Evolutionary conservation across 768 basidiomycete genomes (phyloP), one percentile per base, ranked within the genome.

Genomic region (Mycena leptocephala): DNA sequence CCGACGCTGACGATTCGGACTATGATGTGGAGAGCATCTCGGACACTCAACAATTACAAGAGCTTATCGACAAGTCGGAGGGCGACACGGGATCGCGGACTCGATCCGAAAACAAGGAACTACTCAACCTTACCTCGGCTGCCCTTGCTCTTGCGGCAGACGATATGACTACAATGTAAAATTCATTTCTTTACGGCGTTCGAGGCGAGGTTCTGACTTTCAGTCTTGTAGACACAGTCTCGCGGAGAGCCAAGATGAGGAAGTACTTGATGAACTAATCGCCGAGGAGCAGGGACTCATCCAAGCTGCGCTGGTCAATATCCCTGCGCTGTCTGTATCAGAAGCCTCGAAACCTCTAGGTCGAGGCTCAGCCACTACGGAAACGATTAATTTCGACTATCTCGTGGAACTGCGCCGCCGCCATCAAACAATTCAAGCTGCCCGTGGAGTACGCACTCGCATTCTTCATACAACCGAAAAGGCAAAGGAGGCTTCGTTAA

Each of bases 371-470:
- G 26, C 37, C 22, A 56, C 62, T 5, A 18, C 37, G 5, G 18
- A 55, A 3, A 11, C 37, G n/a, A 22, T 70, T 28, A 32, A 75
- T 61, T 70, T 79, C 48, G 56, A 74, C 26, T 18, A 30, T 20
- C 51, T 79, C 14, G 78, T 79, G 11, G 59, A 43, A 9, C 26
- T 76, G 35, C 72, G 76, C 3, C 71, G 71, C 33, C 66, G 48
- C 2, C 78, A 79, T 46, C 76, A 79, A 37, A 74, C 72, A 28
- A 51, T 56, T 24, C 78, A 79, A 37, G 78, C 78, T 20, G 69
- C 63, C 13, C 46, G 48, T 14, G 74, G 77, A 2, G 74, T 78
- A 11, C 70, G 62, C 5, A 72, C 62, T 1, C 70, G 62, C 0
- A 26, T 48, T 10, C 26, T 63, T 22, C 26, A 56, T 26, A 18